Evolutionary conservation across 305 asterid genomes (phyloP), one percentile per base, ranked within the genome.

Genomic region (Fraxinus dipetala): DNA sequence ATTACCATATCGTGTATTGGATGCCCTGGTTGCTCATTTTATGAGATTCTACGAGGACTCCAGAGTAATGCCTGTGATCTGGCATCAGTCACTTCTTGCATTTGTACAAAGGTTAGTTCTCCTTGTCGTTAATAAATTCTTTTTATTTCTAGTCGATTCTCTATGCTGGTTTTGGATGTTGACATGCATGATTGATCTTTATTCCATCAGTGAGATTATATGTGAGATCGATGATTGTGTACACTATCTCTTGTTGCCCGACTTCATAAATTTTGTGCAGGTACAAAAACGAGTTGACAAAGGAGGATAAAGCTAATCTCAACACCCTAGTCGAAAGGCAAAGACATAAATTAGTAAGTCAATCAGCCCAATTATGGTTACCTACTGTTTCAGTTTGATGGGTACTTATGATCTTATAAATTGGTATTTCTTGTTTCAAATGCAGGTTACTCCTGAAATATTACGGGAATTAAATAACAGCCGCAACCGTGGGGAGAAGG

Each of bases 71-170:
- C 99, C 98, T 70, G 98, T 94, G 81, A 94, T 95, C 84, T 95
- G 99, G 98, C 99, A 95, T 83, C 97, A 91, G 83, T 95, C 98
- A 48, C 97, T 95, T 81, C 98, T 95, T 83, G 97, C 97, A 84
- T 93, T 95, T 88, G 97, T 89, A 40, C 98, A 94, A 85, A 94
- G 97, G 98, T 92, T 45, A 30, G 91, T 81, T 61, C 79, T 80
- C 32, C 6, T 81, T 20, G n/a, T n/a, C n/a, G 77, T 75, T 18
- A 36, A 75, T n/a, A 54, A 14, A 54, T 54, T 54, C 24, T 5
- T 61, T 38, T 83, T 79, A 13, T 10, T 8, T 81, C 2, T 74
- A 13, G n/a, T n/a, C 24, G 34, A 4, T 82, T 59, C 35, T 20
- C 40, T 28, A 30, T 13, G 75, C 28, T 56, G 28, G 28, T 20